Percentiles rank a stretch among this genome's conserved stretches.
These are phyloP conservation scores for Grosmannia serpens DNA, from an alignment of 2,329 filamentous ascomycete species.

Conservation along the genomic window DNA sequence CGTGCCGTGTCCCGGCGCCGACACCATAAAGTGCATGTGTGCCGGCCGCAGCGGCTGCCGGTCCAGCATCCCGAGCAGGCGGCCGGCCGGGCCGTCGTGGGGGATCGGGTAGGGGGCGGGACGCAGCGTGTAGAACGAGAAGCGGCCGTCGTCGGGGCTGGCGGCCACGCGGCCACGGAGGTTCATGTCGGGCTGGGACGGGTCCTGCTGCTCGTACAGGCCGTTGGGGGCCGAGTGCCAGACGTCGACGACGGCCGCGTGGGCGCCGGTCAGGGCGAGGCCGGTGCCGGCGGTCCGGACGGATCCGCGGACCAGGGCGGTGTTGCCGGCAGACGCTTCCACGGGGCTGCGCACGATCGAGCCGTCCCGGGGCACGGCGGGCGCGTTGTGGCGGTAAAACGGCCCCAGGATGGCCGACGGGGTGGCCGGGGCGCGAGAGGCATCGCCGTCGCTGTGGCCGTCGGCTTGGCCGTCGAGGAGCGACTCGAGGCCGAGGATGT, in stretches of 20 bases:
- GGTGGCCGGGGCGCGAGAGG: constrained; percentile 31
- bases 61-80: constrained; percentile 21
- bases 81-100: constrained; percentile 23
- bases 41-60: constrained; percentile 24
- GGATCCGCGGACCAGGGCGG: constrained; percentile 35
- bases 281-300: constrained; percentile 44
- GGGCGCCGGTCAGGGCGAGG: constrained; percentile 36
- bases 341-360: constrained; percentile 32
- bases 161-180: constrained; percentile 62
- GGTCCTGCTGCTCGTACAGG: constrained; percentile 19
- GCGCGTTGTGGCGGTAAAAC: constrained; percentile 56
- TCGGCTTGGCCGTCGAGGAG: constrained; percentile 55
- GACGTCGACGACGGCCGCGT: constrained; percentile 46
- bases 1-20: constrained; percentile 44
- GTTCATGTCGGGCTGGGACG: constrained; percentile 59
- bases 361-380: constrained; percentile 43
- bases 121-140: constrained; percentile 48
- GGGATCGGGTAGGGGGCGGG: constrained; percentile 43
- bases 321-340: constrained; percentile 13
- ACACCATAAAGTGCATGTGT: constrained; percentile 28
- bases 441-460: constrained; percentile 29
- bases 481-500: constrained; percentile 55
- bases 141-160: constrained; percentile 48
- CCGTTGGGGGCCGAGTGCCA: constrained; percentile 54
- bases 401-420: constrained; percentile 57